These are phyloP conservation scores for Saitozyma sp. DNA, from an alignment of 768 basidiomycete species.

Conservation along the genomic window DNA sequence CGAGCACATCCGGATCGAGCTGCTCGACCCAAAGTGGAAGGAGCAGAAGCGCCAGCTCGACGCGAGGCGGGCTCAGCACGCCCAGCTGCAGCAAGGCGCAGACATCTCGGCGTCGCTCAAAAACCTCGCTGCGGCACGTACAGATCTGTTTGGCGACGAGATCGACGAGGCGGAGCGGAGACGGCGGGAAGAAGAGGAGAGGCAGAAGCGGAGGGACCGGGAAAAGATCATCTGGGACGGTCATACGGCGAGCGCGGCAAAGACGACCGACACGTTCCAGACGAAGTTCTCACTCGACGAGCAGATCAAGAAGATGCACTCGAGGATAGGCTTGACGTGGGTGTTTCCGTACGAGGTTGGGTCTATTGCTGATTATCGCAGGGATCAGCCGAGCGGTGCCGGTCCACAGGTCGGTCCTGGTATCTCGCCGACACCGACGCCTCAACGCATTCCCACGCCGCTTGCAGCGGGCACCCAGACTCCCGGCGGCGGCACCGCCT, in stretches of 20 bases:
- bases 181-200: conserved; percentile 78
- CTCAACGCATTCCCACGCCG: conserved; percentile 64
- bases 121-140: conserved; percentile 89
- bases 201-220: conserved; percentile 75
- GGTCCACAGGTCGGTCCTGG: conserved; percentile 85
- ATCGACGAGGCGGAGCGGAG: conserved; percentile 81
- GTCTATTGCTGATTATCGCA: background rate
- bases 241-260: conserved; percentile 89
- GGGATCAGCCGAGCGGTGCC: conserved; percentile 53
- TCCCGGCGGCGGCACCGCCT: conserved; percentile 57
- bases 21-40: conserved; percentile 97
- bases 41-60: conserved; percentile 88
- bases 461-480: conserved; percentile 64
- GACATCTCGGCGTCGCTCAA: conserved; percentile 92
- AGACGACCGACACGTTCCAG: conserved; percentile 89
- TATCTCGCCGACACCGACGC: conserved; percentile 53
- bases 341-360: conserved; percentile 9
- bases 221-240: conserved; percentile 99
- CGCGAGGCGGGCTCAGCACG: conserved; percentile 69
- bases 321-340: conserved; percentile 58
- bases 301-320: conserved; percentile 95
- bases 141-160: conserved; percentile 94
- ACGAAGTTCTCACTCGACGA: conserved; percentile 93
- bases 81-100: conserved; percentile 58
- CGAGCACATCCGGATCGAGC: conserved; percentile 97